A percentile compares a stretch with the other conserved stretches of the same genome.
phyloP scores from a whole-genome alignment of 768 basidiomycete species.

The Naganishia onofrii region DNA sequence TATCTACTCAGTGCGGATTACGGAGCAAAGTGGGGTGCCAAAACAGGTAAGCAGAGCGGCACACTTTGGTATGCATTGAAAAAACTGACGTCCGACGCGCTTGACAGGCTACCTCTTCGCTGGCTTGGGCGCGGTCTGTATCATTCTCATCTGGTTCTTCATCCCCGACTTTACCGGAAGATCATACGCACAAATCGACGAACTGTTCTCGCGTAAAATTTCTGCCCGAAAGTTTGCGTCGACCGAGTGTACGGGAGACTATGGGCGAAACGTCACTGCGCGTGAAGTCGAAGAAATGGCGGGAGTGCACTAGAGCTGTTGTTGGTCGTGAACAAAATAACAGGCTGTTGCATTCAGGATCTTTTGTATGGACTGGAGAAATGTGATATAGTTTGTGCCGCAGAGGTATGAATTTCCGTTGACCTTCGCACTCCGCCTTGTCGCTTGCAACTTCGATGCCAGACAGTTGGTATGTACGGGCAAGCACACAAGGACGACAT shows the following conservation, averaged over 20 bases:
- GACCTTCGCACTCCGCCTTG: no score
- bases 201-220: conserved; percentile 26
- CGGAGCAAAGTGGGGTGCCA: conserved; percentile 31
- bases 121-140: conserved; percentile 31
- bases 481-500: no score
- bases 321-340: no score
- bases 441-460: no score
- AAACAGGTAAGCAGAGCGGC: conserved; percentile 2
- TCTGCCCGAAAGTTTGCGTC: conserved; percentile 25
- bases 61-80: neutral
- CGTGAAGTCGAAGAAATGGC: neutral
- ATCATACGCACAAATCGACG: conserved; percentile 28
- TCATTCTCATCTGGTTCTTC: conserved; percentile 29
- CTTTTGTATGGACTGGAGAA: no score
- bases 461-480: no score
- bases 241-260: conserved; percentile 27
- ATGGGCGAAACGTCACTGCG: conserved; percentile 7
- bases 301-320: no score
- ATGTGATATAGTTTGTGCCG: no score
- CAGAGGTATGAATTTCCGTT: no score
- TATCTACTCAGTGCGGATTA: conserved; percentile 30
- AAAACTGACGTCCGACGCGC: neutral
- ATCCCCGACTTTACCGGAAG: conserved; percentile 35
- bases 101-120: conserved; percentile 32
- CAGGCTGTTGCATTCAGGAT: no score